Evolutionary conservation across 1,284 basidiomycete genomes (phyloP).

Genomic region (Pseudozyma flocculosa): DNA sequence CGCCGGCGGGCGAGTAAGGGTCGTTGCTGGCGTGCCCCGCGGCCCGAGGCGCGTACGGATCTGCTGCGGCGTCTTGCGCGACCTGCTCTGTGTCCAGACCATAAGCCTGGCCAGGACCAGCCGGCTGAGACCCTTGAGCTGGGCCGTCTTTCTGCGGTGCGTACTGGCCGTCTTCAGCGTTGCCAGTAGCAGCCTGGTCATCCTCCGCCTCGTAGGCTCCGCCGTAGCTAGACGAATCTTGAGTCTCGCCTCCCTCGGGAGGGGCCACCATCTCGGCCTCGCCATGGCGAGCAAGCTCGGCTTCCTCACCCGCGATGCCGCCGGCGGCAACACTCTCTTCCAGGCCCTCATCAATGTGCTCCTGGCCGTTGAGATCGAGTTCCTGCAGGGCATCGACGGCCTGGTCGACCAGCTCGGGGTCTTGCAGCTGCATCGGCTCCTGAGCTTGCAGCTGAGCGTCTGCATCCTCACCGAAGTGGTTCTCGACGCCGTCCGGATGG

Average conservation of each 20-base stretch:
- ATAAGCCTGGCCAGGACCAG: slow-evolving; percentile 9
- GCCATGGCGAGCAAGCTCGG: too few relatives aligned
- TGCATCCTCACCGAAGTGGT: background rate
- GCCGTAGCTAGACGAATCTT: too few relatives aligned
- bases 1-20: too few relatives aligned
- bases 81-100: slow-evolving; percentile 1
- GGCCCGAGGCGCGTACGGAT: slow-evolving; percentile 5
- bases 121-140: too few relatives aligned
- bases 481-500: background rate
- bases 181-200: too few relatives aligned
- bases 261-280: too few relatives aligned
- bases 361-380: background rate
- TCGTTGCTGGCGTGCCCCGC: too few relatives aligned
- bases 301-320: too few relatives aligned
- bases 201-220: too few relatives aligned
- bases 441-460: background rate
- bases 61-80: slow-evolving; percentile 2
- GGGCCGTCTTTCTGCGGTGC: too few relatives aligned
- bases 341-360: background rate
- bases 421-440: background rate
- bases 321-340: background rate
- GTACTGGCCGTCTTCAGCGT: too few relatives aligned
- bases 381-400: background rate
- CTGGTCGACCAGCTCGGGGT: background rate
- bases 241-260: too few relatives aligned